These are phyloP conservation scores for Colletotrichum sp. DNA, from an alignment of 2,329 filamentous ascomycete species.

Conservation along the genomic window DNA sequence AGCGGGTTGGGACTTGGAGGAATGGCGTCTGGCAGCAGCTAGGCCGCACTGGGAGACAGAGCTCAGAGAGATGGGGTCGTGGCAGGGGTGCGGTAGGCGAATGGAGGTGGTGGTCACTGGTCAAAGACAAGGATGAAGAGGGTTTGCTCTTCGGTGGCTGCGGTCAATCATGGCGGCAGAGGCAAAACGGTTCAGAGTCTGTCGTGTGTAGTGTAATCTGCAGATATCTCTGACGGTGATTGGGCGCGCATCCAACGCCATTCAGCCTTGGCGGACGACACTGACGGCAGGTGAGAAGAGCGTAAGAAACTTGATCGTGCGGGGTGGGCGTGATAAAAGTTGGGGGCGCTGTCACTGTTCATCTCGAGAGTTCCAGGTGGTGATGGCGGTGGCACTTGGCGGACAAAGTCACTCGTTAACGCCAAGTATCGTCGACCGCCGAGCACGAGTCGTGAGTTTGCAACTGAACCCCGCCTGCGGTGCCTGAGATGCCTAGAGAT, in stretches of 20 bases:
- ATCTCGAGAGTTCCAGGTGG: not conserved
- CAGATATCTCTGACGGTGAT: not conserved
- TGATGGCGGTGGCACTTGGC: not conserved
- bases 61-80: not conserved
- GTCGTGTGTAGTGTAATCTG: not conserved
- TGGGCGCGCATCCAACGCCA: not conserved
- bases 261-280: constrained; percentile 19
- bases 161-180: not conserved
- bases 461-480: not conserved
- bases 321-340: not conserved
- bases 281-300: not conserved
- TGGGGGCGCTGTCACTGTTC: not conserved
- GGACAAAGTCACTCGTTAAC: constrained; percentile 18
- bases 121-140: not conserved
- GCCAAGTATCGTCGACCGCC: constrained; percentile 9
- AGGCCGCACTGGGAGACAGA: not conserved
- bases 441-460: not conserved
- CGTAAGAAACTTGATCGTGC: not conserved
- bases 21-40: not conserved
- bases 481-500: constrained; percentile 6
- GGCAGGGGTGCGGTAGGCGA: not conserved
- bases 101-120: not conserved
- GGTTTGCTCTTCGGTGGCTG: not conserved
- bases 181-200: not conserved
- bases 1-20: not conserved